A percentile compares a stretch with the other conserved stretches of the same genome.
phyloP scores from a whole-genome alignment of 202 grass and related monocot genomes.

The Carex arenaria region DNA sequence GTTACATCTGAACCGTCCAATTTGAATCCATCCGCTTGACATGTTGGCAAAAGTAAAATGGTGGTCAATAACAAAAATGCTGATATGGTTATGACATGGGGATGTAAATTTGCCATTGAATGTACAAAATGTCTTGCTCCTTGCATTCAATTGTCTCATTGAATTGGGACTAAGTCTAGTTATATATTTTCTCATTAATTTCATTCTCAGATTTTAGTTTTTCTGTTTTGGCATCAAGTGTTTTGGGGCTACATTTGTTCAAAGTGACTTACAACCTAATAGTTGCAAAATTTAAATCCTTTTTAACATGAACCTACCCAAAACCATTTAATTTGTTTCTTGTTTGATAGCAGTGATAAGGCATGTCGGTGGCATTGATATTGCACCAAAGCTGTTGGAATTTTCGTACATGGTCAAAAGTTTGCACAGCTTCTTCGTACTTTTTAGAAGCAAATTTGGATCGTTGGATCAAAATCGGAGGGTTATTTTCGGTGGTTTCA shows the following conservation, averaged over 20 bases:
- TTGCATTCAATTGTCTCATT: not conserved
- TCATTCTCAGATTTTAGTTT: not conserved
- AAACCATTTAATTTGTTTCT: no score
- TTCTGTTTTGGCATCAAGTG: not conserved
- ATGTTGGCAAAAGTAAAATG: not conserved
- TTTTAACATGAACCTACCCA: no score
- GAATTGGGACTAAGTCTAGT: not conserved
- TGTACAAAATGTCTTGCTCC: not conserved
- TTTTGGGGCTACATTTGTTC: conserved; percentile 4
- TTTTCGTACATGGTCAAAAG: not conserved
- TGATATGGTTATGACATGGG: not conserved
- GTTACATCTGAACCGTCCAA: not conserved
- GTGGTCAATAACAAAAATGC: not conserved
- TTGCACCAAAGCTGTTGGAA: conserved; percentile 1
- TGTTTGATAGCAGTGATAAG: not conserved
- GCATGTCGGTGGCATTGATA: conserved; percentile 11
- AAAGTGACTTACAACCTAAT: conserved; percentile 14
- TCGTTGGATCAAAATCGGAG: not conserved
- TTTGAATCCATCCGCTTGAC: not conserved
- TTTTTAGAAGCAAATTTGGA: not conserved
- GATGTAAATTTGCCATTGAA: not conserved
- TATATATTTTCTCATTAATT: not conserved
- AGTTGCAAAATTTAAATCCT: not conserved
- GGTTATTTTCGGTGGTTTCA: not conserved
- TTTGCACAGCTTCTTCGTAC: not conserved